phyloP scores from a whole-genome alignment of 805 yeast genomes.

The Kuraishia floccosa region DNA sequence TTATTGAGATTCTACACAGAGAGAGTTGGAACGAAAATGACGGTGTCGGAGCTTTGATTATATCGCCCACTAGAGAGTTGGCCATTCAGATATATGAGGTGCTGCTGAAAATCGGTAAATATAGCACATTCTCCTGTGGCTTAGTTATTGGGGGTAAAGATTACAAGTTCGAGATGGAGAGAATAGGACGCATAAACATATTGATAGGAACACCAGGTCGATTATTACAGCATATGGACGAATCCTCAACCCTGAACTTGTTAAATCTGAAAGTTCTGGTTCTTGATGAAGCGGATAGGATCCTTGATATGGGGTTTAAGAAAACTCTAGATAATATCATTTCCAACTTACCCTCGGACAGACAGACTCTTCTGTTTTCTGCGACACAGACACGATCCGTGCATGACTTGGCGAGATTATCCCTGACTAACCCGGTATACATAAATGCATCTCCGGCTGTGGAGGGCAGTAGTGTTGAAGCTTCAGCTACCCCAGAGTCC shows the following conservation, averaged over 20 bases:
- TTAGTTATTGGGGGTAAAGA: slow-evolving; percentile 92
- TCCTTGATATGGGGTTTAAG: slow-evolving; percentile 89
- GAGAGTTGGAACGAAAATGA: slow-evolving; percentile 73
- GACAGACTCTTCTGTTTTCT: slow-evolving; percentile 78
- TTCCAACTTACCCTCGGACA: slow-evolving; percentile 61
- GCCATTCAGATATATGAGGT: slow-evolving; percentile 91
- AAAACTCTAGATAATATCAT: slow-evolving; percentile 73
- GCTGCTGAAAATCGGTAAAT: slow-evolving; percentile 66
- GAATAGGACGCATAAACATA: slow-evolving; percentile 71
- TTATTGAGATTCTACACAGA: slow-evolving; percentile 56
- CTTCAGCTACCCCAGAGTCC: slow-evolving; percentile 70
- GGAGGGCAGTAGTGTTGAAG: slow-evolving; percentile 10
- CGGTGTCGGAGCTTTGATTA: slow-evolving; percentile 80
- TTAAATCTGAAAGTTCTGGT: slow-evolving; percentile 69
- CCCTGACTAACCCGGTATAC: slow-evolving; percentile 53
- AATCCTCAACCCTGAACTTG: slow-evolving; percentile 69
- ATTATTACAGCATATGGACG: slow-evolving; percentile 82
- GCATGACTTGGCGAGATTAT: slow-evolving; percentile 70
- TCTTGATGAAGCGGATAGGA: slow-evolving; percentile 87
- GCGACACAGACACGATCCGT: slow-evolving; percentile 87
- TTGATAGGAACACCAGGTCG: slow-evolving; percentile 91
- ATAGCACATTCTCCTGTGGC: slow-evolving; percentile 75
- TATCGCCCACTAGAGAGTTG: slow-evolving; percentile 88
- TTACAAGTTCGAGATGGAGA: slow-evolving; percentile 66
- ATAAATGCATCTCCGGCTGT: slow-evolving; percentile 29